Conservation (phyloP, 441 rosid genomes). For the Syzygium malaccense region DNA sequence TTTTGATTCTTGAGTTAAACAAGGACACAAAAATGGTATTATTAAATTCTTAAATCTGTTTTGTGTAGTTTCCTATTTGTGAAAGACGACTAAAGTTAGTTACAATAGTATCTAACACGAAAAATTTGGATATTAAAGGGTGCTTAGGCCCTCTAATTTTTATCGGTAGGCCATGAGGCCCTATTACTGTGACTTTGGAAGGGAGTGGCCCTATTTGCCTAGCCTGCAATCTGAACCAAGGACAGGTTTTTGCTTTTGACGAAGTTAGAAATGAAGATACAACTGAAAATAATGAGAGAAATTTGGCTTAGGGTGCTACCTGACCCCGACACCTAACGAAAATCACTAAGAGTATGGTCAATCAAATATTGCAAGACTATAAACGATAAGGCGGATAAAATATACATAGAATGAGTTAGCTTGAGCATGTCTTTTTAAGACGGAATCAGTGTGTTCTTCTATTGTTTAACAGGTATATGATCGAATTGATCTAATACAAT, state of each 20-base stretch:
- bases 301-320: background rate
- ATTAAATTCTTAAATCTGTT: background rate
- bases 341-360: background rate
- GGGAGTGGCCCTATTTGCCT: background rate
- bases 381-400: background rate
- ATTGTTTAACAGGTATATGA: background rate
- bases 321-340: background rate
- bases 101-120: background rate
- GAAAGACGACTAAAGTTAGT: background rate
- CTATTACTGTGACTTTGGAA: background rate
- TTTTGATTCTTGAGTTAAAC: background rate
- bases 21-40: background rate
- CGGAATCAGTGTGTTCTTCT: background rate
- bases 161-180: background rate
- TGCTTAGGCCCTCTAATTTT: background rate
- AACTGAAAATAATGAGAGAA: background rate
- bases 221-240: background rate
- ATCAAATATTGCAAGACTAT: background rate
- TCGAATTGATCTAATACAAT: background rate
- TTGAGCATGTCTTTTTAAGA: background rate
- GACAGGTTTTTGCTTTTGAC: background rate
- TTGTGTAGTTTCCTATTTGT: background rate
- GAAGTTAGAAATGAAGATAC: background rate
- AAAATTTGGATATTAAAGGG: background rate
- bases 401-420: background rate